Evolutionary conservation across 345 rosid species (phyloP).

Genomic region (Sisymbrium altissimum): DNA sequence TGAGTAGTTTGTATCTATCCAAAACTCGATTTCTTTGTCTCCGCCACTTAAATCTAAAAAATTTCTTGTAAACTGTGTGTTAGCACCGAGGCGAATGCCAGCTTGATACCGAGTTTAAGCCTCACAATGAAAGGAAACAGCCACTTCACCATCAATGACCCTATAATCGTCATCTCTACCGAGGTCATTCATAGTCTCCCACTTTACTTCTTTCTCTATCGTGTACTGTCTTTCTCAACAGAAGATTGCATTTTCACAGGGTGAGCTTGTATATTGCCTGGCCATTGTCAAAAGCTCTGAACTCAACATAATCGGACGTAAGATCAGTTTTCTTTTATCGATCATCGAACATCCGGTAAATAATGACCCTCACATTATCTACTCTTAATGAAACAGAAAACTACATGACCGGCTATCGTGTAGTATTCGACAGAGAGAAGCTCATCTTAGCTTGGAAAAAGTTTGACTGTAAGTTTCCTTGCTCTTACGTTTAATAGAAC

Average conservation of each 20-base stretch:
- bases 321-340: slow-evolving; percentile 21
- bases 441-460: slow-evolving; percentile 77
- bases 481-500: not conserved
- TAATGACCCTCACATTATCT: not conserved
- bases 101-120: slow-evolving; percentile 66
- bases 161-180: slow-evolving; percentile 65
- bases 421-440: slow-evolving; percentile 75
- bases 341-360: not conserved
- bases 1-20: slow-evolving; percentile 9
- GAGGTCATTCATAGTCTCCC: slow-evolving; percentile 36
- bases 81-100: slow-evolving; percentile 62
- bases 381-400: slow-evolving; percentile 52
- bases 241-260: slow-evolving; percentile 38
- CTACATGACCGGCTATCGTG: slow-evolving; percentile 82
- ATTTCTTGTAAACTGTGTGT: slow-evolving; percentile 21
- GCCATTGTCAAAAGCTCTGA: slow-evolving; percentile 69
- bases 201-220: slow-evolving; percentile 3
- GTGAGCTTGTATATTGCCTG: slow-evolving; percentile 59
- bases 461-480: slow-evolving; percentile 55
- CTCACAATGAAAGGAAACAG: slow-evolving; percentile 69
- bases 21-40: not conserved
- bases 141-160: slow-evolving; percentile 60
- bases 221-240: not conserved
- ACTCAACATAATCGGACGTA: slow-evolving; percentile 77
- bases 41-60: not conserved